Evolutionary conservation across 2,329 filamentous ascomycete species (phyloP), one percentile per base, ranked within the genome.

Genomic region (Hypoxylon sp.): DNA sequence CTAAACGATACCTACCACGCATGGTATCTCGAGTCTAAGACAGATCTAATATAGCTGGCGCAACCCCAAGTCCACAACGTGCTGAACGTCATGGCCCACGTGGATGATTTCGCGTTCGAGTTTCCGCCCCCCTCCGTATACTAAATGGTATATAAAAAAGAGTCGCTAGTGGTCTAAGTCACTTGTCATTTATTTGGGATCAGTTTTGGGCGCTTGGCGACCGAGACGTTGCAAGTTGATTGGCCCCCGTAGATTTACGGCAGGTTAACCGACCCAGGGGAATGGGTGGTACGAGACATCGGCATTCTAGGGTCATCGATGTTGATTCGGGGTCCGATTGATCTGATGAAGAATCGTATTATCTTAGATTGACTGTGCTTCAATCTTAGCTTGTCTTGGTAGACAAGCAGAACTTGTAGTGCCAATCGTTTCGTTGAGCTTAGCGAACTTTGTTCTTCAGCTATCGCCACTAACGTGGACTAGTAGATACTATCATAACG

Each of bases 271-370:
- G 41, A 47, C 37, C 41, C 41, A 37, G 19, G 29, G 45, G 20
- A n/a, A n/a, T n/a, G n/a, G 7, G 23, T 40, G 42, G 46, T 23
- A 40, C 25, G 17, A 50, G 35, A 54, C 19, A 31, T 41, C 21
- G 38, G 5, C 17, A 49, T 31, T 15, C 42, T 41, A 41, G 46
- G 45, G 41, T 50, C 34, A 46, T 36, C 49, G 25, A 21, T 46
- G 38, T 31, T 35, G 30, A n/a, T 5, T 12, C 13, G 21, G 17
- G 23, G 7, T n/a, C n/a, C n/a, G n/a, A n/a, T n/a, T n/a, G n/a
- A n/a, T n/a, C n/a, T n/a, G n/a, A n/a, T 16, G 17, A 29, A 43
- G 31, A 30, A 29, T 29, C 27, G 13, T 26, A 27, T 25, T 30
- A 19, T 40, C 30, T 50, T 53, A 34, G 21, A 41, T 47, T 30